Evolutionary conservation across 202 grass and related monocot species (phyloP).

Genomic region (Digitaria exilis): DNA sequence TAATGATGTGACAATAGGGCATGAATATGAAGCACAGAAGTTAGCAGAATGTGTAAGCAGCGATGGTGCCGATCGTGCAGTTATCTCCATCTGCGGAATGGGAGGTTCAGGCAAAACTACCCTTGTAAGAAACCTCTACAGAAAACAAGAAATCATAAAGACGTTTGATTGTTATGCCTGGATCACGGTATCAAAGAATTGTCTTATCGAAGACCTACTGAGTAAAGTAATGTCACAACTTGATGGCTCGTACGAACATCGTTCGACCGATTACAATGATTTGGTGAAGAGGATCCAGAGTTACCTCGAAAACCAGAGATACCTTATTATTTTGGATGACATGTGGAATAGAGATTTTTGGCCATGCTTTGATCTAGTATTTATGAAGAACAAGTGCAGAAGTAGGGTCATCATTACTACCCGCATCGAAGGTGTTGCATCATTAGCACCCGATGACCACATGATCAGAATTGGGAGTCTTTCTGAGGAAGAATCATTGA

Average conservation of each 20-base stretch:
- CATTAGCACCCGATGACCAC: neutral
- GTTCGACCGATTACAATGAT: neutral
- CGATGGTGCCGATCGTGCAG: neutral
- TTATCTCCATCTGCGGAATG: slow-evolving; percentile 41
- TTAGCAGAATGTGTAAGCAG: slow-evolving; percentile 11
- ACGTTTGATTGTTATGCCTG: neutral
- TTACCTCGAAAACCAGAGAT: neutral
- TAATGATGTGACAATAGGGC: slow-evolving; percentile 4
- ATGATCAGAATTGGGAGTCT: neutral
- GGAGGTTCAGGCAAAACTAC: neutral
- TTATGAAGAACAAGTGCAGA: neutral
- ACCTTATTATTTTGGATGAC: slow-evolving; percentile 23
- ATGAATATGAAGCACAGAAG: neutral
- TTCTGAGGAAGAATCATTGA: neutral
- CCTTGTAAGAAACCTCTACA: slow-evolving; percentile 24
- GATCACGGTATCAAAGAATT: slow-evolving; percentile 20
- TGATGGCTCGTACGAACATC: neutral
- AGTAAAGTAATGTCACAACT: neutral
- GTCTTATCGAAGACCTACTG: slow-evolving; percentile 3
- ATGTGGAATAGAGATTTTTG: slow-evolving; percentile 9
- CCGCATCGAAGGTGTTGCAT: neutral
- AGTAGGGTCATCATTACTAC: slow-evolving; percentile 17
- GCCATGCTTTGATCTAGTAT: neutral
- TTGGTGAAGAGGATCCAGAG: neutral
- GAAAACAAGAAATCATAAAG: neutral